Percentiles rank a stretch among this genome's conserved stretches.
Evolutionary conservation across 2,329 filamentous ascomycete species (phyloP).

Genomic region (Cercospora janseana): DNA sequence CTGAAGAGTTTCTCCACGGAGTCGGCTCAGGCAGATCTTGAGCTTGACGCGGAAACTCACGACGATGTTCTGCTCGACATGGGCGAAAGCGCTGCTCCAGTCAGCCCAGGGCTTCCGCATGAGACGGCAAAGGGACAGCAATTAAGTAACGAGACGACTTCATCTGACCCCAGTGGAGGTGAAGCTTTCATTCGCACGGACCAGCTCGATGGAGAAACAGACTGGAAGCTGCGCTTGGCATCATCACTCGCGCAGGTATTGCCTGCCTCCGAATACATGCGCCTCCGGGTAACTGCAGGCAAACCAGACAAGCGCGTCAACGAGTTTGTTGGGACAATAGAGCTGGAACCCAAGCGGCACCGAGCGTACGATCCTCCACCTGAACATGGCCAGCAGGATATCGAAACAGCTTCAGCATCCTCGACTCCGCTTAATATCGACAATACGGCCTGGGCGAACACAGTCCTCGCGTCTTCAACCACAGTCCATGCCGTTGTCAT

Average conservation of each 20-base stretch:
- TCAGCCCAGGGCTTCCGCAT: conserved; percentile 30
- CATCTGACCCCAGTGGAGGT: conserved; percentile 52
- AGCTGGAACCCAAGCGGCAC: conserved; percentile 60
- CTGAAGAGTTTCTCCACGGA: conserved; percentile 74
- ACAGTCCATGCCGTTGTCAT: conserved; percentile 85
- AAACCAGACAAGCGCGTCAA: conserved; percentile 94
- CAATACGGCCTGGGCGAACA: conserved; percentile 98
- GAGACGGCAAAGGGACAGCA: conserved; percentile 22
- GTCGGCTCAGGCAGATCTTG: conserved; percentile 37
- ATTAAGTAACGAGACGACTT: conserved; percentile 36
- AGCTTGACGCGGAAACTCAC: conserved; percentile 32
- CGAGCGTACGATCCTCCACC: conserved; percentile 48
- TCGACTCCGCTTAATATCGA: conserved; percentile 83
- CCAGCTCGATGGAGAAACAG: conserved; percentile 94
- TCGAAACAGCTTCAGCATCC: conserved; percentile 4
- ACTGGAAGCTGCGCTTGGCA: conserved; percentile 93
- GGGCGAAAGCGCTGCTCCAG: conserved; percentile 21
- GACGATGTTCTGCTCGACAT: conserved; percentile 31
- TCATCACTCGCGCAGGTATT: conserved; percentile 83
- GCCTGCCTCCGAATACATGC: conserved; percentile 65
- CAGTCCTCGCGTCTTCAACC: conserved; percentile 89
- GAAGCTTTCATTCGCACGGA: conserved; percentile 98
- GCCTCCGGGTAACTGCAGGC: conserved; percentile 71
- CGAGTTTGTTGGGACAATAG: conserved; percentile 86
- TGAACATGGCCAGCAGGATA: conserved; percentile 8